Evolutionary conservation across 352 stramenopile genomes (phyloP).

Genomic region (Pythium periplocum): DNA sequence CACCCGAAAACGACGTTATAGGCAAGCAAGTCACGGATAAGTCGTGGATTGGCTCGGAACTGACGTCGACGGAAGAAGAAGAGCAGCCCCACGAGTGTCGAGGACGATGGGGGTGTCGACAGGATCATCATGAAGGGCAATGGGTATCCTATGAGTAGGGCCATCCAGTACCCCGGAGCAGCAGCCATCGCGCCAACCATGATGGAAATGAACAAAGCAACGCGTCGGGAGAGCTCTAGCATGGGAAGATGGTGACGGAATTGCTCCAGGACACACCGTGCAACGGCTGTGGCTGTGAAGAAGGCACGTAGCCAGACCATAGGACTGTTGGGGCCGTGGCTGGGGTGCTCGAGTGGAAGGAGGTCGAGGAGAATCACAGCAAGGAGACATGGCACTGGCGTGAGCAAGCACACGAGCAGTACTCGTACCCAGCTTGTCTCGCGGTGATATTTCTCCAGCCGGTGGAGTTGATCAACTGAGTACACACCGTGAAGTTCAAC

Average conservation of each 20-base stretch:
- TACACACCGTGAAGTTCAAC: conserved; percentile 6
- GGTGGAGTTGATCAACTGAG: conserved; percentile 5
- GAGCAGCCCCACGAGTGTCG: conserved; percentile 9
- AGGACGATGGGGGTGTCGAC: conserved; percentile 21
- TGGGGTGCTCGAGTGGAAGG: conserved; percentile 2
- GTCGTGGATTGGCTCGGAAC: not conserved
- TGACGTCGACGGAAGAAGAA: conserved; percentile 1
- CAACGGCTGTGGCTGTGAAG: not conserved
- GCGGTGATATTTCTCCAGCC: not conserved
- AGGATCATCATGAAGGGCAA: conserved; percentile 39
- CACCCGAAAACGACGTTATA: conserved; percentile 10
- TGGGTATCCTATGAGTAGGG: conserved; percentile 25
- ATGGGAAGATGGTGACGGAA: not conserved
- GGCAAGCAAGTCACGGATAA: not conserved
- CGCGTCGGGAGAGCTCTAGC: not conserved
- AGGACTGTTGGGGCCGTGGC: not conserved
- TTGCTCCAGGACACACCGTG: not conserved
- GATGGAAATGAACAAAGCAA: not conserved
- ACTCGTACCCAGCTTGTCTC: not conserved
- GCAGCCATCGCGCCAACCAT: not conserved
- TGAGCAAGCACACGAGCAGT: conserved; percentile 3
- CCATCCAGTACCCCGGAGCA: not conserved
- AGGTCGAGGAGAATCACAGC: conserved; percentile 5
- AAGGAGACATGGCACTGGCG: not conserved
- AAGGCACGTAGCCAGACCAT: conserved; percentile 5